These are phyloP conservation scores for Heritiera littoralis DNA, from an alignment of 345 rosid species.

Conservation along the genomic window DNA sequence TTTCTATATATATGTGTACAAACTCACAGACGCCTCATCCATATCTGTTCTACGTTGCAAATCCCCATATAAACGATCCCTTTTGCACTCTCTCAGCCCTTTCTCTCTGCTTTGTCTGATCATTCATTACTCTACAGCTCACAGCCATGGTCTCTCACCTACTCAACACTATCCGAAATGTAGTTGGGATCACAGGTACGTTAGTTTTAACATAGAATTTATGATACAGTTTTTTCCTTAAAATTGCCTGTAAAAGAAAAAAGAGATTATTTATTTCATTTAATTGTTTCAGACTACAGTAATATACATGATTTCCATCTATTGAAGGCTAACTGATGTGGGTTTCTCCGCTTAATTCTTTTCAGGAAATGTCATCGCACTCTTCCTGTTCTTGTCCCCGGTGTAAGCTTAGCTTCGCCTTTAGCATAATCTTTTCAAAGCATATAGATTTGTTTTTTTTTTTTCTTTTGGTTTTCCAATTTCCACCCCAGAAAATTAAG, in stretches of 20 bases:
- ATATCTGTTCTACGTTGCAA: not conserved
- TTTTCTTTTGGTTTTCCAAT: not conserved
- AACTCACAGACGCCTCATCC: slow-evolving; percentile 2
- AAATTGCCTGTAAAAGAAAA: not conserved
- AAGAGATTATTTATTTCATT: not conserved
- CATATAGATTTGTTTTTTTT: no score
- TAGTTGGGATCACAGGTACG: slow-evolving; percentile 68
- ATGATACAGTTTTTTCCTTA: not conserved
- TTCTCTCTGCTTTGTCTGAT: not conserved
- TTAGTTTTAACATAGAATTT: not conserved
- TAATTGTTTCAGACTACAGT: no score
- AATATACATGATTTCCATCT: no score
- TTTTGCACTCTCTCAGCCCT: not conserved
- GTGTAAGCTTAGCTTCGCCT: slow-evolving; percentile 48
- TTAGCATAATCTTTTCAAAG: not conserved
- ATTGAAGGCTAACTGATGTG: not conserved
- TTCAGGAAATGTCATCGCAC: slow-evolving; percentile 77
- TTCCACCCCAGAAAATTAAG: not conserved
- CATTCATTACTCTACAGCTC: not conserved
- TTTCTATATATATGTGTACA: not conserved
- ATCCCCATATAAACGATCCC: not conserved
- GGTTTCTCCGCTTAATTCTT: slow-evolving; percentile 10
- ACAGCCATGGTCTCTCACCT: slow-evolving; percentile 53
- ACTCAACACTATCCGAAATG: slow-evolving; percentile 40
- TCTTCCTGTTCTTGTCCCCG: slow-evolving; percentile 81